Conservation (phyloP, 2,329 filamentous ascomycete species). For the Ophiocordyceps camponoti-rufipedis region DNA sequence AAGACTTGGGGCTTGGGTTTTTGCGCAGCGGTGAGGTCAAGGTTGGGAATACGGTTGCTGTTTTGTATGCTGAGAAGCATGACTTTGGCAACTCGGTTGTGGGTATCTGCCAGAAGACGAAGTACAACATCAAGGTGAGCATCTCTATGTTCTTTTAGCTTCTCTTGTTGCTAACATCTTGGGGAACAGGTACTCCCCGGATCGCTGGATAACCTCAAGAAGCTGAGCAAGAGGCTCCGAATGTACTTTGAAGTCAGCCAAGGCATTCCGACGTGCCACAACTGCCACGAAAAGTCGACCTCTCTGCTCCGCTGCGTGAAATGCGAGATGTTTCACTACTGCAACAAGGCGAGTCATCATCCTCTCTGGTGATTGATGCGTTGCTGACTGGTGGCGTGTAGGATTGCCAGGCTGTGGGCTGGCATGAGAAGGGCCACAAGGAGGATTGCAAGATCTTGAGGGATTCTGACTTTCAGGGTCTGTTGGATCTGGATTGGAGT, state of each 20-base stretch:
- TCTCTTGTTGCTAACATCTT: too few species aligned
- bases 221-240: not conserved
- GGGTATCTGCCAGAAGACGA: not conserved
- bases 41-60: not conserved
- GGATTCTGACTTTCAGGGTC: constrained; percentile 1
- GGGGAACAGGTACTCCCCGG: not conserved
- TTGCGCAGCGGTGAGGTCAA: not conserved
- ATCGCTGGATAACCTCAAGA: not conserved
- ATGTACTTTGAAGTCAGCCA: not conserved
- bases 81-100: not conserved
- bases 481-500: not conserved
- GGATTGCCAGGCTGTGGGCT: not conserved
- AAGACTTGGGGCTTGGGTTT: not conserved
- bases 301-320: not conserved
- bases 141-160: not conserved
- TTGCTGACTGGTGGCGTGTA: not conserved
- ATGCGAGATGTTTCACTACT: not conserved
- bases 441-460: not conserved
- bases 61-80: not conserved
- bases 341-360: not conserved
- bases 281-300: not conserved
- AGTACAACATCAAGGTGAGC: not conserved
- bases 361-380: not conserved
- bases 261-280: not conserved
- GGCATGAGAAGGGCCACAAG: not conserved